These are phyloP conservation scores for Russula sp. DNA, from an alignment of 768 basidiomycete genomes.

Conservation along the genomic window DNA sequence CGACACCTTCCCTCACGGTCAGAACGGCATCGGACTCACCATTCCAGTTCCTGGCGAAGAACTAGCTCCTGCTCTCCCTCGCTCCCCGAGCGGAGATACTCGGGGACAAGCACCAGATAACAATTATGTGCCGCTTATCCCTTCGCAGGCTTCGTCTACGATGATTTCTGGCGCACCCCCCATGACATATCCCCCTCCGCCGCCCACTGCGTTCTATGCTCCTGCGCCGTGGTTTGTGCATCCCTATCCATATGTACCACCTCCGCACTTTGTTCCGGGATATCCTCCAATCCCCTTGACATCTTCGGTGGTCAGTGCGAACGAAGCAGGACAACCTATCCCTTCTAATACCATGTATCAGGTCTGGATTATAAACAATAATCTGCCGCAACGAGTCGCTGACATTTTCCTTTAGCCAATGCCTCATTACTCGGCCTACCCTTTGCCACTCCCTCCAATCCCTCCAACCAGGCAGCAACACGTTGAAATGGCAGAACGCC, in stretches of 20 bases:
- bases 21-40: not conserved
- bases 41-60: slow-evolving; percentile 11
- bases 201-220: slow-evolving; percentile 21
- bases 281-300: slow-evolving; percentile 40
- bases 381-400: not conserved
- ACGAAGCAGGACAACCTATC: slow-evolving; percentile 12
- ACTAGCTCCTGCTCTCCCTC: not conserved
- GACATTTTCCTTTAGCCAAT: slow-evolving; percentile 17
- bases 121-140: slow-evolving; percentile 2
- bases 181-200: slow-evolving; percentile 18
- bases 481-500: slow-evolving; percentile 16
- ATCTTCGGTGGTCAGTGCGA: slow-evolving; percentile 5
- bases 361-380: slow-evolving; percentile 7
- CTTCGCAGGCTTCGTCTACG: slow-evolving; percentile 15
- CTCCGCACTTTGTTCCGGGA: slow-evolving; percentile 42
- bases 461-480: slow-evolving; percentile 20
- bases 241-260: slow-evolving; percentile 32
- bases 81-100: slow-evolving; percentile 11
- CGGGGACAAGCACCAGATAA: slow-evolving; percentile 13
- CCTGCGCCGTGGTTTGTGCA: slow-evolving; percentile 27
- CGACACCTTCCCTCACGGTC: slow-evolving; percentile 4
- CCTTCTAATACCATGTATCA: slow-evolving; percentile 21
- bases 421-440: slow-evolving; percentile 21
- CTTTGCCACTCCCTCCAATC: slow-evolving; percentile 13
- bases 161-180: slow-evolving; percentile 9